phyloP scores from a whole-genome alignment of 1,284 basidiomycete genomes.

The Moesziomyces globuligerus region DNA sequence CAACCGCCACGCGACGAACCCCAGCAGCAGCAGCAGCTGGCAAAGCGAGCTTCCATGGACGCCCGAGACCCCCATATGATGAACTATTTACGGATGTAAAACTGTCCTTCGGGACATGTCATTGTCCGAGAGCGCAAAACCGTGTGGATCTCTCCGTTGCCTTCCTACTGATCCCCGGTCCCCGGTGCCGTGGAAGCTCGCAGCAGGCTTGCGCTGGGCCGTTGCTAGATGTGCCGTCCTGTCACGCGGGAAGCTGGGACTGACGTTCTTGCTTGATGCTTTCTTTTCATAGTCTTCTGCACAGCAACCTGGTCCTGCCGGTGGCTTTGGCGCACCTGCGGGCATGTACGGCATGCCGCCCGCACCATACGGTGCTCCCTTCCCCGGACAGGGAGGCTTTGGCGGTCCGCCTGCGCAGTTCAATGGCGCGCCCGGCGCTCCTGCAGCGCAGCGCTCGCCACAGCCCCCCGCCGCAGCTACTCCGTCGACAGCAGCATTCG shows the following conservation, averaged over 20 bases:
- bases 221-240: neutral
- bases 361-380: slow-evolving; percentile 18
- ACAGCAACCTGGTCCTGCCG: slow-evolving; percentile 15
- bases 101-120: slow-evolving; percentile 70
- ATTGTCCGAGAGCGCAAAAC: slow-evolving; percentile 76
- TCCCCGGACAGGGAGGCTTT: slow-evolving; percentile 23
- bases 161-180: slow-evolving; percentile 74
- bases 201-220: neutral
- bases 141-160: slow-evolving; percentile 79
- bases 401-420: slow-evolving; percentile 46
- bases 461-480: slow-evolving; percentile 11
- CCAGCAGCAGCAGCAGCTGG: slow-evolving; percentile 1
- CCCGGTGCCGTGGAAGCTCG: slow-evolving; percentile 3
- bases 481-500: slow-evolving; percentile 14
- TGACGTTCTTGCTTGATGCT: neutral
- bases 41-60: neutral
- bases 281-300: slow-evolving; percentile 21
- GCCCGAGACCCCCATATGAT: slow-evolving; percentile 21
- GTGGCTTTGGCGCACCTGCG: slow-evolving; percentile 16
- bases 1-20: neutral
- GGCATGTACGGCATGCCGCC: slow-evolving; percentile 38
- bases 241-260: slow-evolving; percentile 3
- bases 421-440: slow-evolving; percentile 26
- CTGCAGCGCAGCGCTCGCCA: slow-evolving; percentile 17
- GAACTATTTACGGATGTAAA: slow-evolving; percentile 76